Evolutionary conservation across 108 stramenopile species (phyloP).

Genomic region (Epithemia pelagica): DNA sequence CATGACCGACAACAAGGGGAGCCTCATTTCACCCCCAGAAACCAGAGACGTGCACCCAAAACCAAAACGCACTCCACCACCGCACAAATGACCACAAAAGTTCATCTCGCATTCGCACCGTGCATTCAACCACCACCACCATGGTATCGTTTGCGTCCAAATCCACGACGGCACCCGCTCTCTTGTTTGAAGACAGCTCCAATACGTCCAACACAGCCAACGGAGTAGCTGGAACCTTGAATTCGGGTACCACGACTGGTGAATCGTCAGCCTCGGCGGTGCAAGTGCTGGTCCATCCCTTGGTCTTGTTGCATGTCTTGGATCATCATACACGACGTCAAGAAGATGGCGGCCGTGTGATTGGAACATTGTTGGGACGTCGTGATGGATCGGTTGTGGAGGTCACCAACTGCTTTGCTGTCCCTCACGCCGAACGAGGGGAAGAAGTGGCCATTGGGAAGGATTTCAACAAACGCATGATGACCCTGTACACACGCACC

Average conservation of each 20-base stretch:
- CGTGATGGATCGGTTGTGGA: constrained; percentile 43
- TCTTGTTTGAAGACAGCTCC: not conserved
- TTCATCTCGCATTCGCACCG: too few species aligned
- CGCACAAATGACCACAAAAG: too few species aligned
- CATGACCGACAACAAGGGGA: too few species aligned
- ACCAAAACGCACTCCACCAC: too few species aligned
- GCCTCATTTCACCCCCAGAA: too few species aligned
- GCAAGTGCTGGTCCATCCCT: constrained; percentile 67
- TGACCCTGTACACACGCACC: constrained; percentile 60
- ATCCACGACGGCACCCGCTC: not conserved
- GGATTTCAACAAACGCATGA: constrained; percentile 90
- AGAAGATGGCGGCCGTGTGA: constrained; percentile 70
- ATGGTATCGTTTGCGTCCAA: too few species aligned
- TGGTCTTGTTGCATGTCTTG: constrained; percentile 76
- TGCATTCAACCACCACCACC: too few species aligned
- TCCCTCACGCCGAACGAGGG: constrained; percentile 88
- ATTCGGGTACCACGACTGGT: not conserved
- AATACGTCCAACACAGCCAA: not conserved
- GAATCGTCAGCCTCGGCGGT: too few species aligned
- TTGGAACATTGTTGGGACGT: constrained; percentile 75
- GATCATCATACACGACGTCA: constrained; percentile 81
- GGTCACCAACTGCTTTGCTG: constrained; percentile 93
- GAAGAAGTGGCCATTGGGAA: constrained; percentile 95
- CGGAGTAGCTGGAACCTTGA: not conserved
- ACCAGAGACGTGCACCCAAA: too few species aligned